phyloP scores from a whole-genome alignment of 2,329 filamentous ascomycete genomes.

The Aspergillus phoenicis region DNA sequence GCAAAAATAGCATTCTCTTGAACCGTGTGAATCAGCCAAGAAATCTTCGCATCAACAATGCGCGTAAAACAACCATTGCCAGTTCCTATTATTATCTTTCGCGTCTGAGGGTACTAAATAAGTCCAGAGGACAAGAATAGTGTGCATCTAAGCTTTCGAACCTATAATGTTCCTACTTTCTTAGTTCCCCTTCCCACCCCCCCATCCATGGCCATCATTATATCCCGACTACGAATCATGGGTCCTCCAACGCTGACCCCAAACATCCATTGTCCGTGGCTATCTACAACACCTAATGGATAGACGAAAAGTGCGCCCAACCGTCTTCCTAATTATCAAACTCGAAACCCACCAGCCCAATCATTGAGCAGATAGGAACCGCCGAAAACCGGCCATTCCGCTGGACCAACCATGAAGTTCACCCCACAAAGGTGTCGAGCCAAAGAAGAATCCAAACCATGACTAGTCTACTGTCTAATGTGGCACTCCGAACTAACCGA shows the following conservation, averaged over 20 bases:
- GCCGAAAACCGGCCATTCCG: neutral
- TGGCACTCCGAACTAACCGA: neutral
- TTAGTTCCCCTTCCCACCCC: neutral
- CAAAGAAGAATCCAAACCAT: neutral
- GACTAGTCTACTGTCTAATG: neutral
- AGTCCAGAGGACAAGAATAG: neutral
- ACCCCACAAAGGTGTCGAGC: neutral
- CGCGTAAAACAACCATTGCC: neutral
- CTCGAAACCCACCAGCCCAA: neutral
- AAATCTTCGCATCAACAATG: neutral
- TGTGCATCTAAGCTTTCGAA: neutral
- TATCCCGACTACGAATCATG: neutral
- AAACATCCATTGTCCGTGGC: neutral
- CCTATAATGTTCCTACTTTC: neutral
- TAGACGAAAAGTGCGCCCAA: neutral
- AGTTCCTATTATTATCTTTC: neutral
- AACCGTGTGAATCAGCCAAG: neutral
- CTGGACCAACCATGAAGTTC: neutral
- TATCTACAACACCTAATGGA: no score
- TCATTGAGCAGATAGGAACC: neutral
- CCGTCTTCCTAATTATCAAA: neutral
- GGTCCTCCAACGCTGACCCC: neutral
- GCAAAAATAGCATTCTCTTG: neutral
- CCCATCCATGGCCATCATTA: neutral
- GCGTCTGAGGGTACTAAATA: neutral